Evolutionary conservation across 75 land plant genomes (phyloP).

Genomic region (Chamaecyparis obtusa): DNA sequence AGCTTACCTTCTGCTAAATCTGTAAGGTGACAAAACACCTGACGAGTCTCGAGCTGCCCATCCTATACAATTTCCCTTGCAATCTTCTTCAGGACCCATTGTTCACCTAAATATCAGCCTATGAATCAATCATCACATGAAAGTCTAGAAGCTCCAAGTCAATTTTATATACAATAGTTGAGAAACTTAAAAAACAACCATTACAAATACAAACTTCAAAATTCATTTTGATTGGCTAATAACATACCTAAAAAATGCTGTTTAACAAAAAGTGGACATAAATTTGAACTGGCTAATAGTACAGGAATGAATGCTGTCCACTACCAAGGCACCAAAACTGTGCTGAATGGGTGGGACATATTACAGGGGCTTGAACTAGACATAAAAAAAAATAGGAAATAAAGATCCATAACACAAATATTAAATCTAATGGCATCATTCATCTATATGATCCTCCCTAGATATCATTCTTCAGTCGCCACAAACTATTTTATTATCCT

Average conservation of each 20-base stretch:
- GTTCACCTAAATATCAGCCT: not conserved
- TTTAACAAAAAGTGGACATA: not conserved
- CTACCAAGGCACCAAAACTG: not conserved
- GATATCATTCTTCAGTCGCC: not conserved
- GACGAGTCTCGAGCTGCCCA: slow-evolving; percentile 66
- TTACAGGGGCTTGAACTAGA: not conserved
- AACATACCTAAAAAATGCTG: not conserved
- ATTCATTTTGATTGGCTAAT: not conserved
- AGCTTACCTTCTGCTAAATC: slow-evolving; percentile 67
- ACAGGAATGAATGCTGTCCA: not conserved
- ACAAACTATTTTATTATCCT: not conserved
- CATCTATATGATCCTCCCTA: not conserved
- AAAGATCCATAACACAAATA: not conserved
- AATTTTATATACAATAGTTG: not conserved
- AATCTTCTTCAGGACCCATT: not conserved
- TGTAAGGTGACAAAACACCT: slow-evolving; percentile 65
- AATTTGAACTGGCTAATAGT: not conserved
- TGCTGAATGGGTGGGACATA: not conserved
- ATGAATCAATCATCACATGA: not conserved
- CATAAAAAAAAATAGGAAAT: not conserved
- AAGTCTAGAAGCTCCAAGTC: not conserved
- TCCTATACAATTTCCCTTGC: slow-evolving; percentile 31
- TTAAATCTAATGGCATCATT: not conserved
- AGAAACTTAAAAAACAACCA: not conserved
- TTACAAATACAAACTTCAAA: too few relatives aligned